Base-by-base conservation (phyloP, 257 asterid species). In the Fraxinus pennsylvanica region DNA sequence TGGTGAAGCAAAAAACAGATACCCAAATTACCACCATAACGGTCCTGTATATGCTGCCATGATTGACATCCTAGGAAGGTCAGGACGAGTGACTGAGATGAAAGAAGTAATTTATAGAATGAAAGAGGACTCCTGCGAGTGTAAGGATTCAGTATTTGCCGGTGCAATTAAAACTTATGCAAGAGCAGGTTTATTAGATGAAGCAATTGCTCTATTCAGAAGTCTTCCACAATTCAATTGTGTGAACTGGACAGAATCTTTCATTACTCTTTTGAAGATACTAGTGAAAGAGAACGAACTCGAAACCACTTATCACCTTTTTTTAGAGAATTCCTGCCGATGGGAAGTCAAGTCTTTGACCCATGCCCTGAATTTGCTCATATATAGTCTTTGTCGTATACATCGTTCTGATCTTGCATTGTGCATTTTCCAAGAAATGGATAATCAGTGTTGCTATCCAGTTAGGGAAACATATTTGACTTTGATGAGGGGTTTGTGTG, bases 401-500 rank as follows among this genome's bases (percentile, higher is more conserved):
- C 75, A 85, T 45, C 91, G 90, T 5, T 88, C 98, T 7, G 99
- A 95, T 75, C 96, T 93, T 27, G 98, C 99, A 1, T 78, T 87
- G 81, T 78, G 85, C 72, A 75, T 95, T 61, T 91, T 92, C 78
- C 99, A 87, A 81, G 99, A 95, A 86, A 95, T 95, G 98, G 82
- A 82, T 38, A 76, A 83, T 80, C 96, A 86, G 36, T 85, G 88
- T 89, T 90, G 93, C 86, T 86, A 82, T 85, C 97, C 97, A 0
- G 88, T 88, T 77, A 88, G 90, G 83, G 92, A 90, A 82, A 87
- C 96, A 21, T 93, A 91, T 68, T 83, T 78, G 87, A 87, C 82
- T 83, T 80, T 93, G 79, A 95, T 95, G 99, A 89, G 78, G 86
- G 97, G 99, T 63, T 90, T 95, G 79, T 95, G 99, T 74, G 84